Base-by-base conservation (phyloP, 257 asterid genomes). In the Anisodus tanguticus region DNA sequence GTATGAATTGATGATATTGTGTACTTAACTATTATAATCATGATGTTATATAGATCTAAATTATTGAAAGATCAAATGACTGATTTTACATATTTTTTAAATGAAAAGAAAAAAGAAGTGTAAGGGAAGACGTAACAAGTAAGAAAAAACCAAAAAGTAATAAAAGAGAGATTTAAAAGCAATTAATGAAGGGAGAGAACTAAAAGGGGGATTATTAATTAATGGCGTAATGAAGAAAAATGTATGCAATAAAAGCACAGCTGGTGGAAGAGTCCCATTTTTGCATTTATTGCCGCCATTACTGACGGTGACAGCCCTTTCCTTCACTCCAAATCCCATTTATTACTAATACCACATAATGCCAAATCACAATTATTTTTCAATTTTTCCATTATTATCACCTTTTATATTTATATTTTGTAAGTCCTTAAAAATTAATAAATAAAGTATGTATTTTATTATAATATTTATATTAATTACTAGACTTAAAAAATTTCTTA, bases 221-320 rank as follows among this genome's bases (percentile, higher is more conserved):
- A 31, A 31, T 31, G 2, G 35, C 35, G 35, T 71, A 10, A 71
- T 7, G 59, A 45, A 47, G 64, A 62, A 82, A 62, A 55, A 84
- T 88, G 88, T 87, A 78, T 80, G 93, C 90, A 91, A 86, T 93
- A 87, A 76, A 76, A 51, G 81, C 63, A 51, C n/a, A 76, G 81
- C 13, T 76, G 63, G 81, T 51, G 62, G 19, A 22, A 10, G 60
- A 72, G 93, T 91, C 93, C 91, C 82, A 85, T 91, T 26, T 72
- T 54, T 57, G 90, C 94, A 91, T 92, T 91, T 71, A 93, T 82
- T 91, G 91, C 91, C 83, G 64, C 86, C 86, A 87, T 89, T 87
- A 88, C 82, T 83, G 81, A 72, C 85, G 80, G 80, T 76, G 81
- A 76, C 81, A 64, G 84, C 69, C 84, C 83, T 85, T 80, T 54